Evolutionary conservation across 176 grass and related monocot species (phyloP).

Genomic region (Juncus effusus): DNA sequence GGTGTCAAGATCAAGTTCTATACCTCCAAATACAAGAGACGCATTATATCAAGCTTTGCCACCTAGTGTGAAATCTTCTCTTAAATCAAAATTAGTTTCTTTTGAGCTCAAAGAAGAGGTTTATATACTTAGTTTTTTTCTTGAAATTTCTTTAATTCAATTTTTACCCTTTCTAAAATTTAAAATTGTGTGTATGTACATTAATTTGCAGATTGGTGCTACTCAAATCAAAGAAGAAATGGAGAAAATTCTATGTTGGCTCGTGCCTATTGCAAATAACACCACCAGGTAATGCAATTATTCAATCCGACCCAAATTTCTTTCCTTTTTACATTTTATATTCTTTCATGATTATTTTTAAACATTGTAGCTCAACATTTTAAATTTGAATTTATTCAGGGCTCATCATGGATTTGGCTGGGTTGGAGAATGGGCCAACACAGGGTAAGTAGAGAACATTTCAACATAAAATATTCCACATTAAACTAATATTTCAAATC

Average conservation of each 20-base stretch:
- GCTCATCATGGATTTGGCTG: conserved; percentile 91
- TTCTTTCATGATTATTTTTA: not conserved
- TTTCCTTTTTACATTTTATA: not conserved
- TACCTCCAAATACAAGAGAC: conserved; percentile 63
- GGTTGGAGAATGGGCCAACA: conserved; percentile 99
- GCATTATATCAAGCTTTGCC: conserved; percentile 85
- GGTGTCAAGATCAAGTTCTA: conserved; percentile 66
- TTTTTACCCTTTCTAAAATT: conserved; percentile 18
- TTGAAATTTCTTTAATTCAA: not conserved
- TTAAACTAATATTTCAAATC: conserved; percentile 5
- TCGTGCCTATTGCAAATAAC: conserved; percentile 78
- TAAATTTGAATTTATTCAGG: conserved; percentile 32
- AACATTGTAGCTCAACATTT: not conserved
- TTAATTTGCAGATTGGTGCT: conserved; percentile 65
- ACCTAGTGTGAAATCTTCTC: conserved; percentile 62
- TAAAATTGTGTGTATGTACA: conserved; percentile 22
- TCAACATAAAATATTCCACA: not conserved
- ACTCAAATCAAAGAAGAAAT: conserved; percentile 92
- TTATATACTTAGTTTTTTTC: conserved; percentile 15
- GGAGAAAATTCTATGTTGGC: conserved; percentile 85
- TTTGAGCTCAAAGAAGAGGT: conserved; percentile 93
- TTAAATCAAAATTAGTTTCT: conserved; percentile 54
- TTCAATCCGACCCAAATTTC: not conserved
- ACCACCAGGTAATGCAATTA: conserved; percentile 69
- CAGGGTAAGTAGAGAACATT: conserved; percentile 53